Evolutionary conservation across 106 monocot species (phyloP), one percentile per base, ranked within the genome.

Genomic region (Dendrobium huoshanense): DNA sequence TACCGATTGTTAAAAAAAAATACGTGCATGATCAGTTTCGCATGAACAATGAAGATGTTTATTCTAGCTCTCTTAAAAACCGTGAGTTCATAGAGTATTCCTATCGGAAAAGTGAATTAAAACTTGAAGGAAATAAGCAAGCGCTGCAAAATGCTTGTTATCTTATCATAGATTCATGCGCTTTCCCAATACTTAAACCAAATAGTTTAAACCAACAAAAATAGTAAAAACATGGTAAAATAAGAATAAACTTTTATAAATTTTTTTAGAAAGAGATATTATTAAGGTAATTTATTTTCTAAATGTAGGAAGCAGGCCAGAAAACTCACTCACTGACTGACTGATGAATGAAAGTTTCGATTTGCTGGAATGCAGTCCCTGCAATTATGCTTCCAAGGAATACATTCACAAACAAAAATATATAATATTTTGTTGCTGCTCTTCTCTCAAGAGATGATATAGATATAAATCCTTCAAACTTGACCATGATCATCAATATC

Each of bases 401-500:
- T 42, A 98, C 98, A 85, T 95, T 98, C 55, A 95, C 86, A 43
- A 98, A 58, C 75, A 88, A 41, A 80, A 98, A 98, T 9, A 90
- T 43, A 41, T 98, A 95, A 80, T 98, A 98, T 81, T 91, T 98
- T 49, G 85, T 78, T 19, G 98, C 98, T 77, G 94, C 84, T 87
- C 84, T 92, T 79, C 92, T 88, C 79, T 98, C 98, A 29, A 98
- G 88, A 42, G 85, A 47, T 48, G 94, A 98, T 49, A 83, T 27
- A 41, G 92, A 86, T 72, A 83, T 55, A 68, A 77, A 82, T 79
- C 97, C 97, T 85, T 98, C 92, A 78, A 98, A 85, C 85, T 90
- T 98, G 41, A 92, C 92, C 97, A 98, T 92, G 41, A 95, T 13
- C 97, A 98, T 95, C 80, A 98, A 78, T 79, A 98, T 92, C 18